phyloP scores from a whole-genome alignment of 805 yeast species.

The Lipomyces sp. region DNA sequence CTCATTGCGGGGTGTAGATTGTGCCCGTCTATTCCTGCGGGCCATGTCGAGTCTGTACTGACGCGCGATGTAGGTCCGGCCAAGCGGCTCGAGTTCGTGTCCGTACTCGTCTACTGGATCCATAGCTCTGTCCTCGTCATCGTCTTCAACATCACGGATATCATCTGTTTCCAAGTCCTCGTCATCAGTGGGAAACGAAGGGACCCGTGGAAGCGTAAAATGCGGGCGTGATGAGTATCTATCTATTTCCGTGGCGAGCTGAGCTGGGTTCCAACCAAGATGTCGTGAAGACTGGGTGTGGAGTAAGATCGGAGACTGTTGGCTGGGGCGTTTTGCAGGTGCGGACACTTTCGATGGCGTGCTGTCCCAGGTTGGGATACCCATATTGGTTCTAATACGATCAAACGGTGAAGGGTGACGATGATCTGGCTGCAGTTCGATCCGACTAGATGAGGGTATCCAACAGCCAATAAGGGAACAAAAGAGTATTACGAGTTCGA shows the following conservation, averaged over 20 bases:
- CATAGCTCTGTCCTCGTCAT: not conserved
- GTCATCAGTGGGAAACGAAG: constrained; percentile 4
- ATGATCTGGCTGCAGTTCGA: not conserved
- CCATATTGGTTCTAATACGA: constrained; percentile 13
- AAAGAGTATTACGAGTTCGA: too few relatives aligned
- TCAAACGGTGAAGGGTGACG: not conserved
- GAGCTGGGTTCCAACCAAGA: not conserved
- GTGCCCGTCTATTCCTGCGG: constrained; percentile 4
- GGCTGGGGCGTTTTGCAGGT: not conserved
- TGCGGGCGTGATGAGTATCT: constrained; percentile 9
- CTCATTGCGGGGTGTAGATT: not conserved
- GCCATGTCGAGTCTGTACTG: constrained; percentile 24
- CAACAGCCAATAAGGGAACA: too few relatives aligned
- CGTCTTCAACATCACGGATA: constrained; percentile 1
- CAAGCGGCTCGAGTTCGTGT: constrained; percentile 30
- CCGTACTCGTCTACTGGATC: constrained; percentile 12
- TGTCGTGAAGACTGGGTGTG: constrained; percentile 6
- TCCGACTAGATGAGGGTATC: not conserved
- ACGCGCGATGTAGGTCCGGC: constrained; percentile 30
- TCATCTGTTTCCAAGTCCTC: not conserved
- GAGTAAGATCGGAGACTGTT: not conserved
- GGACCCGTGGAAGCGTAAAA: constrained; percentile 5
- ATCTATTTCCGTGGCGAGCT: constrained; percentile 4
- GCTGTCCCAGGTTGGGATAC: constrained; percentile 27
- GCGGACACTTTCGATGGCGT: constrained; percentile 11